phyloP scores from a whole-genome alignment of 208 protist genomes.

The Leishmania turanica region DNA sequence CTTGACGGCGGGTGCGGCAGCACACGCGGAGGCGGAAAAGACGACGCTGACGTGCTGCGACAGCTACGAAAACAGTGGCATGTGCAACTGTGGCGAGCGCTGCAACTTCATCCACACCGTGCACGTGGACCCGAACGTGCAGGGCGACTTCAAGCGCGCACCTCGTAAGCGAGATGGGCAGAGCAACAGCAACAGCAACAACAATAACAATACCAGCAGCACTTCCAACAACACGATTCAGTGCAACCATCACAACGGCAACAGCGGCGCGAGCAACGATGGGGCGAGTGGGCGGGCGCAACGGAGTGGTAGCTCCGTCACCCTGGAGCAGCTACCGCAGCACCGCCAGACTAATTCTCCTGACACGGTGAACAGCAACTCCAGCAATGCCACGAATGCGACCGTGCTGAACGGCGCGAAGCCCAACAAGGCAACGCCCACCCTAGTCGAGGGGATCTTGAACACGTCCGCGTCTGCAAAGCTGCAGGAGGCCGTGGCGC shows the following conservation, averaged over 20 bases:
- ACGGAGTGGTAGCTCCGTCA: constrained; percentile 3
- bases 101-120: constrained; percentile 85
- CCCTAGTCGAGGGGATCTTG: constrained; percentile 1
- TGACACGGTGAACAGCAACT: constrained; percentile 22
- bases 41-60: constrained; percentile 15
- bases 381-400: constrained; percentile 8
- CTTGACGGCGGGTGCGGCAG: constrained; percentile 17
- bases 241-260: neutral
- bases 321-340: constrained; percentile 8
- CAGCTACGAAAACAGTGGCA: constrained; percentile 51
- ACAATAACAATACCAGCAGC: constrained; percentile 5
- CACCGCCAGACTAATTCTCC: constrained; percentile 7
- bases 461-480: constrained; percentile 4
- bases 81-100: constrained; percentile 77
- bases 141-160: constrained; percentile 64
- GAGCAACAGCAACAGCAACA: neutral
- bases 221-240: neutral
- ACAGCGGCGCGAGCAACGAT: neutral
- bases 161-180: constrained; percentile 4
- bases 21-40: neutral
- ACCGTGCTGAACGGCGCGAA: neutral
- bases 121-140: constrained; percentile 70
- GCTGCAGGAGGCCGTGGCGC: constrained; percentile 10
- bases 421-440: neutral
- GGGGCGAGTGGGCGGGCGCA: neutral